Base-by-base conservation (phyloP, 2,329 filamentous ascomycete species). In the Orbilia ellipsospora region DNA sequence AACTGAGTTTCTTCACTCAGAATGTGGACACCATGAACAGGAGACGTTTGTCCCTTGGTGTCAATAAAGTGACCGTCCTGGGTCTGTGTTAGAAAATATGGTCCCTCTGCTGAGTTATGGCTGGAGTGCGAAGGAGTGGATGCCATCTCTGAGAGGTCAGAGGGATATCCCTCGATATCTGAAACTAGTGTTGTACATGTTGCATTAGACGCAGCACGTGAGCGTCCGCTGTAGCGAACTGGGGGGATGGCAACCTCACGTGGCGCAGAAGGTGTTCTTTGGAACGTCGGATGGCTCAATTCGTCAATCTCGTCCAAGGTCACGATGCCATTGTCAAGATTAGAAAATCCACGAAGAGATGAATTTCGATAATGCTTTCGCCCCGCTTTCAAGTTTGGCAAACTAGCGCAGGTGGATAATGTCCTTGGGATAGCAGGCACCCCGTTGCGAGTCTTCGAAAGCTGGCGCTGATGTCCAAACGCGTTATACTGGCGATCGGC, bases 181-280 rank as follows among this genome's bases (percentile, higher is more conserved):
- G 73, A 77, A 42, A 77, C 66, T 61, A 72, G 64, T 62, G 73
- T 77, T 63, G 73, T 59, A 16, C 73, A 77, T 52, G 73, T 77
- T 67, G 73, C 73, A 67, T 77, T 77, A 13, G 73, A 77, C 2
- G 73, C 66, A 16, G 73, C 73, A 77, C 73, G 73, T 66, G 73
- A 77, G 40, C 73, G 65, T n/a, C 67, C 73, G 31, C 73, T 77
- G 20, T 72, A 77, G 51, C 66, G 73, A 40, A 61, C 61, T 8
- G 67, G 73, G 15, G 67, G 73, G 16, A 77, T 77, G 4, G 73
- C 73, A 4, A 77, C 73, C 59, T 77, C 73, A 50, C 73, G 73
- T 66, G 65, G 66, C 8, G 66, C 73, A 8, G 73, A 59, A 40
- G 60, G 66, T 20, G 59, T 62, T 16, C 56, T 40, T 40, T 67